phyloP scores from a whole-genome alignment of 2,329 filamentous ascomycete genomes.

The Aurifilum marmelostoma region DNA sequence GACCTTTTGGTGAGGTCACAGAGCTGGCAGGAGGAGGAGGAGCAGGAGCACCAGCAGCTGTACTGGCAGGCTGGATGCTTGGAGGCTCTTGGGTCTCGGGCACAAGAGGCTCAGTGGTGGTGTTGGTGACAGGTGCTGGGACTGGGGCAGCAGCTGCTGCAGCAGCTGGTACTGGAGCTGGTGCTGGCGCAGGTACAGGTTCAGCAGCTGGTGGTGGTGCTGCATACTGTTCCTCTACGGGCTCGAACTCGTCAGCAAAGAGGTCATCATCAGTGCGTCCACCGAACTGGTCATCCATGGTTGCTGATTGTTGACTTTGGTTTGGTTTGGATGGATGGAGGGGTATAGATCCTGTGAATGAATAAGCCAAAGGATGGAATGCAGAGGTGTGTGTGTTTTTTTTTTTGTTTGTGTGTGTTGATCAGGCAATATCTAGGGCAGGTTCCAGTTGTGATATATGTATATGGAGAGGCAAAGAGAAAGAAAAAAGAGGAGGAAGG shows the following conservation, averaged over 20 bases:
- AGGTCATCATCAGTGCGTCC: constrained; percentile 65
- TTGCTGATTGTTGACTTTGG: neutral
- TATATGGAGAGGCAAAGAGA: too few relatives aligned
- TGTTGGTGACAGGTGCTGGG: constrained; percentile 5
- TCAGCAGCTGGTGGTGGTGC: constrained; percentile 24
- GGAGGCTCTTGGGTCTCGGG: constrained; percentile 21
- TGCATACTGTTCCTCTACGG: constrained; percentile 41
- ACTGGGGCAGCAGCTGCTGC: constrained; percentile 7
- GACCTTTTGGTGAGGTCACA: constrained; percentile 10
- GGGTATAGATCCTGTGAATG: neutral
- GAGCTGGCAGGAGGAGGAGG: constrained; percentile 13
- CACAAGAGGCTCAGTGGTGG: constrained; percentile 18
- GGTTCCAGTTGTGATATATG: neutral
- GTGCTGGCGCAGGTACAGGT: neutral
- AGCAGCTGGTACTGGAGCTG: constrained; percentile 19
- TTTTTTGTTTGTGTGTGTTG: too few relatives aligned
- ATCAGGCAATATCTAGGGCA: neutral
- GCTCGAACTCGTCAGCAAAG: constrained; percentile 66
- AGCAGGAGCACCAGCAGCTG: too few relatives aligned
- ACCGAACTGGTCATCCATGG: constrained; percentile 65
- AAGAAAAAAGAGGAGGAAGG: too few relatives aligned
- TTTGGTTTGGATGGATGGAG: neutral
- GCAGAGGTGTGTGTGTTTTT: too few relatives aligned
- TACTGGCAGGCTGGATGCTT: constrained; percentile 2
- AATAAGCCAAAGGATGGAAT: neutral